phyloP scores from a whole-genome alignment of 2,329 filamentous ascomycete genomes.

The Monosporascus sp. region DNA sequence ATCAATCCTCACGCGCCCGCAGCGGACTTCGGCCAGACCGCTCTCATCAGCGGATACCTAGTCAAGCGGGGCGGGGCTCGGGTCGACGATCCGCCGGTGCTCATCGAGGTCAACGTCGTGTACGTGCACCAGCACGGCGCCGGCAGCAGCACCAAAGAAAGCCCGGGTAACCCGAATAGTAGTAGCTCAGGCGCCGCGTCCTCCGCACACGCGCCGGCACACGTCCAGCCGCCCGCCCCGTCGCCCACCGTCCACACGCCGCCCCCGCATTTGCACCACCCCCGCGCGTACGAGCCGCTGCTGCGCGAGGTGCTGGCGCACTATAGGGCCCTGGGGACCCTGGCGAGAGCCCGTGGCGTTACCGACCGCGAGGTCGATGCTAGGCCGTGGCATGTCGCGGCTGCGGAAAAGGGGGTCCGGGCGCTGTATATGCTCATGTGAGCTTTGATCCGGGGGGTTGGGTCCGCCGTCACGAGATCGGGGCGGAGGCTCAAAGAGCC shows the following conservation, averaged over 20 bases:
- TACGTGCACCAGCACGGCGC: constrained; percentile 21
- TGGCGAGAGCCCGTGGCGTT: constrained; percentile 62
- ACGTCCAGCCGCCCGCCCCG: constrained; percentile 21
- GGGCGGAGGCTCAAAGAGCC: too few relatives aligned
- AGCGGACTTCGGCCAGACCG: constrained; percentile 10
- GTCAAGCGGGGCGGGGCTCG: constrained; percentile 56
- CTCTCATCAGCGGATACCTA: constrained; percentile 60
- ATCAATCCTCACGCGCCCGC: constrained; percentile 37
- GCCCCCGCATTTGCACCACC: constrained; percentile 9
- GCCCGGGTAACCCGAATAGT: constrained; percentile 1
- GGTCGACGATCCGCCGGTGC: constrained; percentile 51
- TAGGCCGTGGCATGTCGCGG: constrained; percentile 74
- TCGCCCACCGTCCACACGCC: background rate
- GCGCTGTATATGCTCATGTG: constrained; percentile 61
- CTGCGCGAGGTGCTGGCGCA: constrained; percentile 65
- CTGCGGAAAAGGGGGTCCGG: constrained; percentile 62
- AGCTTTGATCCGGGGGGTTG: constrained; percentile 11
- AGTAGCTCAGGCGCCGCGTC: background rate
- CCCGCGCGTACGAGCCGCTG: constrained; percentile 55
- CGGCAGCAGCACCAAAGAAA: constrained; percentile 12
- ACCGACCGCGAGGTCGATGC: constrained; percentile 53
- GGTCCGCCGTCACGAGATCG: background rate
- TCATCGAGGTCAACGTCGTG: constrained; percentile 62
- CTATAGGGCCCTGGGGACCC: constrained; percentile 62
- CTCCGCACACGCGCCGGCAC: constrained; percentile 15